phyloP scores from a whole-genome alignment of 345 rosid species.

The Gynandropsis gynandra region DNA sequence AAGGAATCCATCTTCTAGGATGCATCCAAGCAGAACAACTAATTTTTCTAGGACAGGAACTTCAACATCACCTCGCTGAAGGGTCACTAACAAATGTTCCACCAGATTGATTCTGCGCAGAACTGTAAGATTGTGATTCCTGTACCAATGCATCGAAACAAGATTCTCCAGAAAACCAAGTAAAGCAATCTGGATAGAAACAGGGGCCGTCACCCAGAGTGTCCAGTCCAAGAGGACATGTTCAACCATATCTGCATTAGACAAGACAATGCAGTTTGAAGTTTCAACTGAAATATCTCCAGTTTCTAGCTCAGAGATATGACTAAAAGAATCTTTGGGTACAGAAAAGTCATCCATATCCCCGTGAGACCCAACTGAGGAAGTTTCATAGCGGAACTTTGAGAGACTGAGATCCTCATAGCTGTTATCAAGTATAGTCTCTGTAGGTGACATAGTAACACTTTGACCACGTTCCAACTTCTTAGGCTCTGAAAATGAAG shows the following conservation, averaged over 20 bases:
- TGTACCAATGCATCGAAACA: slow-evolving; percentile 99
- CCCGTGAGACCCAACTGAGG: slow-evolving; percentile 87
- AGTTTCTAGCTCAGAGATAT: slow-evolving; percentile 89
- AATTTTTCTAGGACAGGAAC: slow-evolving; percentile 92
- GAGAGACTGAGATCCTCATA: slow-evolving; percentile 75
- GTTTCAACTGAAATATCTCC: slow-evolving; percentile 74
- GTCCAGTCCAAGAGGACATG: slow-evolving; percentile 99
- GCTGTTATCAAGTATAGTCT: slow-evolving; percentile 53
- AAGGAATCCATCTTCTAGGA: slow-evolving; percentile 96
- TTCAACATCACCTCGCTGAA: slow-evolving; percentile 99
- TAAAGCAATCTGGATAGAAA: slow-evolving; percentile 87
- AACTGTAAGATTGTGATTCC: slow-evolving; percentile 95
- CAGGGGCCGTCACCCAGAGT: slow-evolving; percentile 88
- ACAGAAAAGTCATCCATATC: slow-evolving; percentile 94
- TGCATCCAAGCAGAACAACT: slow-evolving; percentile 95
- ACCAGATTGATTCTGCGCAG: slow-evolving; percentile 93
- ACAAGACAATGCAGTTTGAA: slow-evolving; percentile 93
- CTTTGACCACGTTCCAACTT: slow-evolving; percentile 42
- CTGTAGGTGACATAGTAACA: slow-evolving; percentile 37
- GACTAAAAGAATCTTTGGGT: slow-evolving; percentile 84
- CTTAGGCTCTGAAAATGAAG: slow-evolving; percentile 93
- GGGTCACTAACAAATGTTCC: slow-evolving; percentile 87
- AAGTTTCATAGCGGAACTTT: slow-evolving; percentile 73
- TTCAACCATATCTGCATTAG: slow-evolving; percentile 97
- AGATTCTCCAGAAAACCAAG: slow-evolving; percentile 95